phyloP scores from a whole-genome alignment of 257 asterid genomes.

The Salvia rosmarinus region DNA sequence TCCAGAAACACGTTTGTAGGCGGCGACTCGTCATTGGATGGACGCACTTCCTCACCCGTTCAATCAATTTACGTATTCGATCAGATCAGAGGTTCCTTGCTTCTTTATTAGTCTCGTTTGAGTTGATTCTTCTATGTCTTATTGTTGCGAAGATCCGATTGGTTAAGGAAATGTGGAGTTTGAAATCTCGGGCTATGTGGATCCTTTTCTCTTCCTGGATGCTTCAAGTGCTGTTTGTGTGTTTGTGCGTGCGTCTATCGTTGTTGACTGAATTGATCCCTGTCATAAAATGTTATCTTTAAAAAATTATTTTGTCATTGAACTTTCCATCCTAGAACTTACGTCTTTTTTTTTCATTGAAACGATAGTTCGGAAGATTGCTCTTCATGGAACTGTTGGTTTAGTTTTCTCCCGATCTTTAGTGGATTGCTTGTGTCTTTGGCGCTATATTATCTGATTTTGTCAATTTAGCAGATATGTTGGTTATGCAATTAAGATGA shows the following conservation, averaged over 20 bases:
- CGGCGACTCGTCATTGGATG: constrained; percentile 48
- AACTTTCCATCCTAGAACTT: not conserved
- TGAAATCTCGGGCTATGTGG: not conserved
- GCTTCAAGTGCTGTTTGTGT: not conserved
- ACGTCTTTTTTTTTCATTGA: not conserved
- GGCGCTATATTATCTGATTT: not conserved
- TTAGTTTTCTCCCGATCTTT: not conserved
- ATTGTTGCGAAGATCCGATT: constrained; percentile 17
- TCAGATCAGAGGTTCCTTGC: constrained; percentile 65
- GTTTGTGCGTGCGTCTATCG: not conserved
- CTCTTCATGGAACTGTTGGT: not conserved
- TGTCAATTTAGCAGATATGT: not conserved
- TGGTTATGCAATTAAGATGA: not conserved
- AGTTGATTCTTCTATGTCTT: not conserved
- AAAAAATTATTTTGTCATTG: not conserved
- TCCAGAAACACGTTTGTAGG: constrained; percentile 41
- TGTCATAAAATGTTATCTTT: not conserved
- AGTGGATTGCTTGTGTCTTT: not conserved
- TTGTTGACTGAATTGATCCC: constrained; percentile 7
- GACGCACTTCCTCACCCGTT: constrained; percentile 40
- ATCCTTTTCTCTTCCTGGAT: not conserved
- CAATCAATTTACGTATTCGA: constrained; percentile 26
- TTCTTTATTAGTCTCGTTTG: not conserved
- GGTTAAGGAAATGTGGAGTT: not conserved
- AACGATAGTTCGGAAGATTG: not conserved